Base-by-base conservation (phyloP, 371 early-diverging fungal genomes). In the Sporodiniella umbellata region DNA sequence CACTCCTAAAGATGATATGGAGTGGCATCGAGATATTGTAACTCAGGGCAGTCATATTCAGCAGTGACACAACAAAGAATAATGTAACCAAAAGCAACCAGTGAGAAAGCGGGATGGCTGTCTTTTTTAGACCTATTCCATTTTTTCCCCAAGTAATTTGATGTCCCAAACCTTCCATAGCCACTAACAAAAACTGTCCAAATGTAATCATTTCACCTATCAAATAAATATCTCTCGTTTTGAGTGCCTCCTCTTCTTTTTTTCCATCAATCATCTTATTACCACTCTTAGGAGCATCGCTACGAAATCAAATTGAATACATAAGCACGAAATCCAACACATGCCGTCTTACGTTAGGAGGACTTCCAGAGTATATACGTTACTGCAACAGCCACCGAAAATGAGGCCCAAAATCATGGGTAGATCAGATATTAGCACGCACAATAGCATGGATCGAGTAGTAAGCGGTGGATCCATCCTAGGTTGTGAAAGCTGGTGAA, bases 331-430 rank as follows among this genome's bases (percentile, higher is more conserved):
- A 12, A 42, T 33, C 51, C 31, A n/a, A 24, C 19, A n/a, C 12
- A 42, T 3, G 47, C 33, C 37, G 38, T 19, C 33, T 60, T 78
- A 86, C 85, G 67, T 78, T 48, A 89, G 80, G 7, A 88, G 70
- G 21, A 84, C 66, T 63, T 94, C 95, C 11, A 94, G 73, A 4
- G 91, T 81, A 75, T 86, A 88, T 14, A 92, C 92, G 56, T 93
- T 93, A 39, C 90, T 85, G 58, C 95, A 94, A 61, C 95, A 94
- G 1, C 95, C 94, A 25, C 92, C 92, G 65, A 93, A 90, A 52
- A 95, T 87, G 43, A 90, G 68, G 4, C 76, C 66, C 7, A 81
- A 54, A 28, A 88, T 84, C 15, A 80, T 33, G 2, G 70, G 64
- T 21, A 74, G 39, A 26, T 74, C 75, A 17, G 70, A 67, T 8